Evolutionary conservation across 129 eudicot genomes (phyloP).

Genomic region (Arctium minus): DNA sequence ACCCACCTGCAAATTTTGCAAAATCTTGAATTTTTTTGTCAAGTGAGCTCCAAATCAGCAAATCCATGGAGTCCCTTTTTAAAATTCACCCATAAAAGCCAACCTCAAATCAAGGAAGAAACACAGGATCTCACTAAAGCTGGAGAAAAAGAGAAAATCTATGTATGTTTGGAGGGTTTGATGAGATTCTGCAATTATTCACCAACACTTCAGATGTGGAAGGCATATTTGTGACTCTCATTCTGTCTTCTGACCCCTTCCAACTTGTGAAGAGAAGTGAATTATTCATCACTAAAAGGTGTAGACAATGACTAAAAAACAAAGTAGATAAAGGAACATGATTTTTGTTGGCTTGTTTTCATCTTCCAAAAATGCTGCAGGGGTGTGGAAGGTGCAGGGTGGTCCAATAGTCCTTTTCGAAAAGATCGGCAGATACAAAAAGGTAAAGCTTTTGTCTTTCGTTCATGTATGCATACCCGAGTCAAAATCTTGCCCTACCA

Average conservation of each 20-base stretch:
- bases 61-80: not conserved
- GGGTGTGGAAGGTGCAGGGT: constrained; percentile 10
- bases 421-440: not conserved
- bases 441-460: not conserved
- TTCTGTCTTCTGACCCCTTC: constrained; percentile 7
- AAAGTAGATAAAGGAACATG: constrained; percentile 25
- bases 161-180: constrained; percentile 1
- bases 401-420: constrained; percentile 15
- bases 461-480: not conserved
- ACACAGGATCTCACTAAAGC: not conserved
- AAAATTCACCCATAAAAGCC: not conserved
- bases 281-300: constrained; percentile 20
- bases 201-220: constrained; percentile 26
- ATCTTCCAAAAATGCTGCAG: constrained; percentile 29
- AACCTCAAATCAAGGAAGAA: constrained; percentile 8
- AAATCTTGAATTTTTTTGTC: constrained; percentile 7
- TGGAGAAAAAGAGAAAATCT: not conserved
- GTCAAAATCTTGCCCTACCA: not conserved
- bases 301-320: constrained; percentile 22
- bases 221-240: constrained; percentile 19
- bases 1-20: constrained; percentile 24
- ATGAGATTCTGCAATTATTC: constrained; percentile 11
- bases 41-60: constrained; percentile 8
- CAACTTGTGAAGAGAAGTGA: constrained; percentile 27
- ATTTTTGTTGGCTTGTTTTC: constrained; percentile 23